Percentiles rank a stretch among this genome's conserved stretches.
phyloP scores from a whole-genome alignment of 148 eudicot species.

The Rhododendron kiyosumense region DNA sequence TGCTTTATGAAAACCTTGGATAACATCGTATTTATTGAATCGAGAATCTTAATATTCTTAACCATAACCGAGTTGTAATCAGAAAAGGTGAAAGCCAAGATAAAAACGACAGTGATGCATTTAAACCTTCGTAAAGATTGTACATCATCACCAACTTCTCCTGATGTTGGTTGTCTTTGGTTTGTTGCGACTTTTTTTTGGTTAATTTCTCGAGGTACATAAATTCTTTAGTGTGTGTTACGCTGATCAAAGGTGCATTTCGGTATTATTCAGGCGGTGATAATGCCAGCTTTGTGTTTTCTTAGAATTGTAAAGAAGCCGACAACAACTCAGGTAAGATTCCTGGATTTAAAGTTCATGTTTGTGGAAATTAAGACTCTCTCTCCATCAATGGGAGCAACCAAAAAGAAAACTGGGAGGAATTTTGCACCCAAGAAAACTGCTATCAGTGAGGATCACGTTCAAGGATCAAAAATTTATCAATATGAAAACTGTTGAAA shows the following conservation, averaged over 20 bases:
- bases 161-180: not conserved
- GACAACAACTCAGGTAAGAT: conserved; percentile 54
- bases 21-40: not conserved
- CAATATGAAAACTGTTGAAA: not conserved
- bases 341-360: not conserved
- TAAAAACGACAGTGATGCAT: not conserved
- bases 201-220: not conserved
- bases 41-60: not conserved
- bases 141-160: not conserved
- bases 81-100: not conserved
- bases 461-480: not conserved
- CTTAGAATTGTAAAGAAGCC: conserved; percentile 58
- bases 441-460: not conserved
- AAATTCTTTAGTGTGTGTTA: not conserved
- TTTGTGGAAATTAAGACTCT: not conserved
- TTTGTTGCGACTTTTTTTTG: not conserved
- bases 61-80: not conserved
- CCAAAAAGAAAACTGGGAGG: not conserved
- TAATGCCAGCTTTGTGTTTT: conserved; percentile 71
- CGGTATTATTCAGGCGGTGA: conserved; percentile 45
- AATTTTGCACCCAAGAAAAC: not conserved
- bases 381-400: not conserved
- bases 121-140: not conserved
- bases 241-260: not conserved
- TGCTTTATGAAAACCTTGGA: not conserved